Evolutionary conservation across 441 rosid species (phyloP), one percentile per base, ranked within the genome.

Genomic region (Melastoma candidum): DNA sequence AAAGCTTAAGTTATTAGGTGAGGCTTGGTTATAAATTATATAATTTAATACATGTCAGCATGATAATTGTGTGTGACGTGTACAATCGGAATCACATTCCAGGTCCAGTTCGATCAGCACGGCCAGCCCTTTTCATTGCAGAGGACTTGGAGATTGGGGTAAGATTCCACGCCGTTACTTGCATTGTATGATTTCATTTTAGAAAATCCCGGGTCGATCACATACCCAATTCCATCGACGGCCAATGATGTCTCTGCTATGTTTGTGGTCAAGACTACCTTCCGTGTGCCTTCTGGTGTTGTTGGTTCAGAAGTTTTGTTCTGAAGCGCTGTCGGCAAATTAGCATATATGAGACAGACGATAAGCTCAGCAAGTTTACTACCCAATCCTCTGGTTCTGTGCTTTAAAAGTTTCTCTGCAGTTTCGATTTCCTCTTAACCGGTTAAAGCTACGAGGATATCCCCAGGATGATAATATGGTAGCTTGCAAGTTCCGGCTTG

Each of bases 401-500:
- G 90, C 77, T 87, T 94, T 76, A 94, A 69, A 63, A 75, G 85
- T 76, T 89, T 95, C 64, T 94, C 97, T 11, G 93, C 95, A n/a
- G 96, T 68, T 77, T 94, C 99, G 57, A 93, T 93, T 82, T 93
- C 99, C 63, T 94, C 94, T 70, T 94, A 96, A 69, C 97, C 97
- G 43, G 99, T 89, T 46, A 93, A 53, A 60, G 89, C 89, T 36
- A 93, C 78, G 71, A 93, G 74, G 74, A 94, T 79, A 77, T 94
- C 99, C 57, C 99, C 99, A 60, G 87, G 61, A 27, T 88, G 62
- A 69, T 85, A 68, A 85, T 95, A 73, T 94, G 97, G 70, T 90
- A 94, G 71, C 89, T 70, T 68, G 88, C 89, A 49, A 90, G 72
- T 68, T 87, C 95, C 41, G 99, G 97, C 63, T 94, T 97, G 12